Base-by-base conservation (phyloP, 176 grass and related monocot species). In the Aegilops longissima region DNA sequence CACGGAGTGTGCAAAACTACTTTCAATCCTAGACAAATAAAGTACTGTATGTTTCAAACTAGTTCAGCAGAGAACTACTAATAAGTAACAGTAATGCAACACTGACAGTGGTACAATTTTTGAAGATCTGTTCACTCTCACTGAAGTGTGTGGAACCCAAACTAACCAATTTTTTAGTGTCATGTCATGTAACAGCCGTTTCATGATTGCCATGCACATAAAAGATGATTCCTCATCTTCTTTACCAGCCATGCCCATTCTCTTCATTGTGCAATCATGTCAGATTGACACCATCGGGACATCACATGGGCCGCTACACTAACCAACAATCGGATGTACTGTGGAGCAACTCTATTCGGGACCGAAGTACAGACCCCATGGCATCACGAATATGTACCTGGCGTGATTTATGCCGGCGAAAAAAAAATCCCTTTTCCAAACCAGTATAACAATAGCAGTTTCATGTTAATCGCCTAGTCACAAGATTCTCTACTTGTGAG, bases 181-280 rank as follows among this genome's bases (percentile, higher is more conserved):
- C 12, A 12, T 80, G 61, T 76, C 89, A 84, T 76, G 89, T 76
- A 76, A 91, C 77, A 20, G 51, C 38, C 69, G 47, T 81, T 85
- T 64, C 70, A 88, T 88, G 82, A 85, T 81, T 71, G 51, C 39
- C 78, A 72, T 72, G 63, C 30, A 54, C 31, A 85, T 21, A 88
- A 69, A 39, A 82, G 70, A 91, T 77, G 82, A 88, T 91, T 84
- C 89, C 35, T 11, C 54, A 23, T n/a, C 44, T 85, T 81, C 70
- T 82, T 77, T 77, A 71, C n/a, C 82, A 70, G 34, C 52, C 18
- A 77, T 64, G 82, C 52, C 51, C 82, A 77, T 85, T 63, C 64
- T 82, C 63, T 77, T 88, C 77, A 91, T 91, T 88, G 86, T 45
- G 52, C 86, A 88, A 88, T 91, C 86, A 91, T 91, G 77, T 65